These are phyloP conservation scores for Psilocybe tampanensis DNA, from an alignment of 768 basidiomycete species.

Conservation along the genomic window DNA sequence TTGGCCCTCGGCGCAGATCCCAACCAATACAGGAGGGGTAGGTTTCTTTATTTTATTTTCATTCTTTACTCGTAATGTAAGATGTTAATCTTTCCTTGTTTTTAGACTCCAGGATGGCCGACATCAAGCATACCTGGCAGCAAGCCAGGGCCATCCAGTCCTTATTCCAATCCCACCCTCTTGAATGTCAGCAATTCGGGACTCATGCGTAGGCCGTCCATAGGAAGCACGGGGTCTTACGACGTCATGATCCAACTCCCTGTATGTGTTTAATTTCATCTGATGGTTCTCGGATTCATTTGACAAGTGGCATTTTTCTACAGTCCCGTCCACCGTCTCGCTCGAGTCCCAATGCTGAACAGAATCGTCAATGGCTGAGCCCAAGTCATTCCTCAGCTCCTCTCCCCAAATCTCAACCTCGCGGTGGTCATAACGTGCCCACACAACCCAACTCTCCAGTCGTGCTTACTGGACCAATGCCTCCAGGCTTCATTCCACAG, in stretches of 20 bases:
- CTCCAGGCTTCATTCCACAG: conserved; percentile 23
- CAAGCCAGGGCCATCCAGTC: not conserved
- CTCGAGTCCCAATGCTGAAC: not conserved
- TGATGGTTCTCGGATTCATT: not conserved
- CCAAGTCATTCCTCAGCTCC: conserved; percentile 8
- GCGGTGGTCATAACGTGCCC: conserved; percentile 3
- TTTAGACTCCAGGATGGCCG: conserved; percentile 6
- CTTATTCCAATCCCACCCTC: conserved; percentile 5
- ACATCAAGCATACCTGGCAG: not conserved
- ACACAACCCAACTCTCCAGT: conserved; percentile 20
- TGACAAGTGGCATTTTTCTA: not conserved
- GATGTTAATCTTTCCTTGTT: not conserved
- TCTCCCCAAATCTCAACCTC: conserved; percentile 3
- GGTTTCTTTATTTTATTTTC: not conserved
- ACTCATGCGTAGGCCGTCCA: not conserved
- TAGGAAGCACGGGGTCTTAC: conserved; percentile 17
- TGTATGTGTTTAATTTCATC: conserved; percentile 15
- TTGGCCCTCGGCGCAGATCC: not conserved
- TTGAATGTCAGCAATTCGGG: not conserved
- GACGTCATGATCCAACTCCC: conserved; percentile 24
- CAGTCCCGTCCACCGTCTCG: conserved; percentile 21
- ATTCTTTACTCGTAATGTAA: not conserved
- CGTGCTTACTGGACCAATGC: conserved; percentile 11
- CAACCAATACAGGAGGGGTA: conserved; percentile 1
- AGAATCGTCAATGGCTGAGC: conserved; percentile 6